Conservation (phyloP, 208 protist genomes). For the Leishmania braziliensis region DNA sequence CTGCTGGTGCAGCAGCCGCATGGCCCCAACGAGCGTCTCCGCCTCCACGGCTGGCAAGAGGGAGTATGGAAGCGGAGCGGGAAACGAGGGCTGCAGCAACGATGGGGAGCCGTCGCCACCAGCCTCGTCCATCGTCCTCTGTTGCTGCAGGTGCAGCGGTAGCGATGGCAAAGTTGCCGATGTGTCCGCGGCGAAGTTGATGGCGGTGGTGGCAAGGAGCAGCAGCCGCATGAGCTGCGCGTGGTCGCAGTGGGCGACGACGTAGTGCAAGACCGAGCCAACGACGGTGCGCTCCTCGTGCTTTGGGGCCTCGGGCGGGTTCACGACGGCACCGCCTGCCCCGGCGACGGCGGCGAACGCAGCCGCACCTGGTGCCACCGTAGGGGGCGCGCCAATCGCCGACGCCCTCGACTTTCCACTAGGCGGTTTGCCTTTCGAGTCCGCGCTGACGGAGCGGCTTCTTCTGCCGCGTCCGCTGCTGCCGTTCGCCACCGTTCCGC, state of each 20-base stretch:
- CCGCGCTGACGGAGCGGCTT: background rate
- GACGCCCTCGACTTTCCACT: background rate
- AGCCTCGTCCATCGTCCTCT: background rate
- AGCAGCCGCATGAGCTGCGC: conserved; percentile 64
- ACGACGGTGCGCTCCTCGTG: conserved; percentile 11
- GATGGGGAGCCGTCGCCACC: background rate
- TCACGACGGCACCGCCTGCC: background rate
- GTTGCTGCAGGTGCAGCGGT: background rate
- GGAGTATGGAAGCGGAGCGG: conserved; percentile 21
- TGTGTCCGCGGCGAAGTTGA: background rate
- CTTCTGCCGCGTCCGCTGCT: conserved; percentile 8
- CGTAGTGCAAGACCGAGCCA: conserved; percentile 74
- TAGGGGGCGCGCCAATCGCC: background rate
- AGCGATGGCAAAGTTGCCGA: background rate
- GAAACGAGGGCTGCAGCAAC: background rate
- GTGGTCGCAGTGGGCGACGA: conserved; percentile 67
- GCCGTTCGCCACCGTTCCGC: background rate
- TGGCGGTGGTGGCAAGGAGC: conserved; percentile 26
- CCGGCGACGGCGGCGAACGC: background rate
- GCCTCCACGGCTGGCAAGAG: conserved; percentile 39
- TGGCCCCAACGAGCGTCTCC: conserved; percentile 26
- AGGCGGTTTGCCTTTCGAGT: background rate
- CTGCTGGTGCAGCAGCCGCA: conserved; percentile 6
- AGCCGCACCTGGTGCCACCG: background rate
- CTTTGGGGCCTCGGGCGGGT: conserved; percentile 1